Conservation (phyloP, 176 grass and related monocot genomes). For the Zoysia japonica region DNA sequence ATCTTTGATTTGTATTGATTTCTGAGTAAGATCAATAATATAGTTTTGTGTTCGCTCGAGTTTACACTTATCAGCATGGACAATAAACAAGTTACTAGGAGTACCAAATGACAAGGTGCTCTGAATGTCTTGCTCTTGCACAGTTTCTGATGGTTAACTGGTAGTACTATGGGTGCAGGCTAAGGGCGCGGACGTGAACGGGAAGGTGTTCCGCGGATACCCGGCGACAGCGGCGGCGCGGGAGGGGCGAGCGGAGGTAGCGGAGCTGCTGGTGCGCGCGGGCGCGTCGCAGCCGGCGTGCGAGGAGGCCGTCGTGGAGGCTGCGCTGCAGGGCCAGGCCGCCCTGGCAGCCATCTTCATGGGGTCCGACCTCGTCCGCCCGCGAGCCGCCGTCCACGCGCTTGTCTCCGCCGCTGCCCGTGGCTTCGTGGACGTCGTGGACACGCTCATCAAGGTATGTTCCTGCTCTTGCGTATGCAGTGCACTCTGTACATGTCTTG, state of each 20-base stretch:
- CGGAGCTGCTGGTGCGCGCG: conserved; percentile 66
- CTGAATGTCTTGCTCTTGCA: neutral
- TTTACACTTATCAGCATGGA: neutral
- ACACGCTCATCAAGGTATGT: conserved; percentile 69
- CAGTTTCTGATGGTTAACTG: neutral
- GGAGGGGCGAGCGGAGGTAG: conserved; percentile 75
- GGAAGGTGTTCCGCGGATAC: conserved; percentile 77
- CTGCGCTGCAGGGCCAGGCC: conserved; percentile 64
- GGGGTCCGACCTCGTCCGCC: conserved; percentile 78
- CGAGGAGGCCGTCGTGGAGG: conserved; percentile 96
- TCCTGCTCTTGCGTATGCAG: neutral
- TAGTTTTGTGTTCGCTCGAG: neutral
- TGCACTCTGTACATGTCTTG: neutral
- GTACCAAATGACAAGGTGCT: neutral
- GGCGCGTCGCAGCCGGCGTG: conserved; percentile 89
- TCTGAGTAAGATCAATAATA: neutral
- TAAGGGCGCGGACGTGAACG: conserved; percentile 87
- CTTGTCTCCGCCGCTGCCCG: conserved; percentile 73
- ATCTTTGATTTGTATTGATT: neutral
- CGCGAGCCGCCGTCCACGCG: conserved; percentile 68
- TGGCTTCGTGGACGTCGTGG: conserved; percentile 80
- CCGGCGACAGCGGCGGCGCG: conserved; percentile 75
- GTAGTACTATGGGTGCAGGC: conserved; percentile 44
- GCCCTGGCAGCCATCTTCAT: conserved; percentile 72
- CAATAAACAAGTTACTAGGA: neutral